Evolutionary conservation across 176 grass and related monocot species (phyloP).

Genomic region (Bolboschoenus planiculmis): DNA sequence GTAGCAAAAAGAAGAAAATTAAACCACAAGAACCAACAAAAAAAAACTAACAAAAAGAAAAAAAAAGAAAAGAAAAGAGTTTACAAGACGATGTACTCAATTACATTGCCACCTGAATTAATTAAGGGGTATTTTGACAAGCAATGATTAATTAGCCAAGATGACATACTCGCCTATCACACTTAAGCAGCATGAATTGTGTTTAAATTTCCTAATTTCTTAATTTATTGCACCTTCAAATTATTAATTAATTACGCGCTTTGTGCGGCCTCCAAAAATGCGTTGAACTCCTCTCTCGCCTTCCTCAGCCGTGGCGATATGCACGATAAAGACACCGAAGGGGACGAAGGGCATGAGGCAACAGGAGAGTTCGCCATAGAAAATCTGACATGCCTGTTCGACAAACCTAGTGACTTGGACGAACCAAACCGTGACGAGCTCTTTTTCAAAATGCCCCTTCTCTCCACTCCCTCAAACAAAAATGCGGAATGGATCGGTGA

Average conservation of each 20-base stretch:
- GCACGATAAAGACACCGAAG: slow-evolving; percentile 25
- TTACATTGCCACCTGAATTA: background rate
- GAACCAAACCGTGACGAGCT: slow-evolving; percentile 38
- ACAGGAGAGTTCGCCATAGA: slow-evolving; percentile 26
- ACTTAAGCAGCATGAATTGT: slow-evolving; percentile 5
- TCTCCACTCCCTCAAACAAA: slow-evolving; percentile 52
- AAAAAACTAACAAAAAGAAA: background rate
- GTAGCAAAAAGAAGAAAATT: background rate
- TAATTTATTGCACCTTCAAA: background rate
- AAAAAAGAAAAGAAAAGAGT: background rate
- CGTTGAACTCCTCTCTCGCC: slow-evolving; percentile 69
- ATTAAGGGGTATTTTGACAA: background rate
- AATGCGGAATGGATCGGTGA: slow-evolving; percentile 58
- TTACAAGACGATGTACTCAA: background rate
- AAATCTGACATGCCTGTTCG: slow-evolving; percentile 75
- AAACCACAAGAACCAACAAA: background rate
- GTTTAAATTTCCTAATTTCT: background rate
- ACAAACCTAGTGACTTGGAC: slow-evolving; percentile 35
- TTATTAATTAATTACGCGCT: slow-evolving; percentile 17
- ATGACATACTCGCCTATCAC: slow-evolving; percentile 20
- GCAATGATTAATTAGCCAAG: slow-evolving; percentile 1
- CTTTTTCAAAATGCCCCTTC: slow-evolving; percentile 62
- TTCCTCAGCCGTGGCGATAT: slow-evolving; percentile 53
- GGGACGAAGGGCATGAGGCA: slow-evolving; percentile 57
- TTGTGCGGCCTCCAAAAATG: slow-evolving; percentile 62